Percentiles rank a stretch among this genome's conserved stretches.
Conservation (phyloP, 176 grass and related monocot genomes). For the Elymus sibiricus region DNA sequence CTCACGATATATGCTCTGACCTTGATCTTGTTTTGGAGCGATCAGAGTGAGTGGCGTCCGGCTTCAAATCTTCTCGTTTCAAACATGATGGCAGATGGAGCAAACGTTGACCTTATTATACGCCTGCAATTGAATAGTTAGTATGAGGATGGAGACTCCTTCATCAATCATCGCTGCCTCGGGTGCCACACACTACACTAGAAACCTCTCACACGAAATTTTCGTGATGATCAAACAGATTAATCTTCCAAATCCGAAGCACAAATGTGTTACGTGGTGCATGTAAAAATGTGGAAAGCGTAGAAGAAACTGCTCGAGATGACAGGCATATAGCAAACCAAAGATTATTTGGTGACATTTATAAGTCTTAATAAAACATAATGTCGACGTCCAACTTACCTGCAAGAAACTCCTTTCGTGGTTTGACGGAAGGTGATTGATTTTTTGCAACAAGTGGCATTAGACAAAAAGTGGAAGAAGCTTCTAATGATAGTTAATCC, state of each 20-base stretch:
- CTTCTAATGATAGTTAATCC: neutral
- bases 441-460: neutral
- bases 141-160: neutral
- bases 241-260: neutral
- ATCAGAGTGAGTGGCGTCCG: neutral
- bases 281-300: neutral
- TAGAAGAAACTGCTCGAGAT: neutral
- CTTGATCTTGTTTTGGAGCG: neutral
- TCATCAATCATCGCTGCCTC: neutral
- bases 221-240: neutral
- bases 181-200: neutral
- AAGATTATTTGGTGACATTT: neutral
- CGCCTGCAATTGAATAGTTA: neutral
- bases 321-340: neutral
- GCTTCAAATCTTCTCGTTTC: neutral
- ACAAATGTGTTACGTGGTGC: neutral
- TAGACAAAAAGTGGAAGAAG: neutral
- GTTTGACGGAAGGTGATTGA: conserved; percentile 6
- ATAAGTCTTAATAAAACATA: neutral
- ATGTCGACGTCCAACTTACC: conserved; percentile 29
- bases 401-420: conserved; percentile 11
- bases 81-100: conserved; percentile 14
- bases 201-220: neutral
- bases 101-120: conserved; percentile 15
- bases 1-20: conserved; percentile 16